phyloP scores from a whole-genome alignment of 2,329 filamentous ascomycete genomes.

The Hymenoscyphus albidus region DNA sequence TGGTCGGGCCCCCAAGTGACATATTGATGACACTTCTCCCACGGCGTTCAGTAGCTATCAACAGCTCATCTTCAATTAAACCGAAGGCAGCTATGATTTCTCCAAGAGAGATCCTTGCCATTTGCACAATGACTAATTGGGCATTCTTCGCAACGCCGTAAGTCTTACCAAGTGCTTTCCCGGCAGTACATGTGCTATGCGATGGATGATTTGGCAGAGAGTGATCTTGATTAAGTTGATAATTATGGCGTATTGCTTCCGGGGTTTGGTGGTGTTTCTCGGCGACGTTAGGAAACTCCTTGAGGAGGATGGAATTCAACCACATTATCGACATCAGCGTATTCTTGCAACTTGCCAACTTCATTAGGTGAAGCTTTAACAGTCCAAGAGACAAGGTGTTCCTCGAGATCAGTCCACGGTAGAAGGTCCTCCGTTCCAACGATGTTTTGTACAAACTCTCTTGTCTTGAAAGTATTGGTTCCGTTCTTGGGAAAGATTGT shows the following conservation, averaged over 20 bases:
- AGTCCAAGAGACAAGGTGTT: constrained; percentile 8
- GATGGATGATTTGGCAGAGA: not conserved
- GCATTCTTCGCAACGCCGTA: not conserved
- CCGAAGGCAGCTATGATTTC: not conserved
- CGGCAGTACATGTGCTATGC: not conserved
- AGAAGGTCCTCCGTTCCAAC: not conserved
- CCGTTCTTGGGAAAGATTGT: constrained; percentile 8
- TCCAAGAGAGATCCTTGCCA: not conserved
- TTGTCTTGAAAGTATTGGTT: not conserved
- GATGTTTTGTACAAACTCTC: not conserved
- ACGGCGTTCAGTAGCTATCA: not conserved
- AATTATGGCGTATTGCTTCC: not conserved
- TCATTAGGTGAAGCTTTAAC: constrained; percentile 4
- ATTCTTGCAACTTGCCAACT: not conserved
- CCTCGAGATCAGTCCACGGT: constrained; percentile 5
- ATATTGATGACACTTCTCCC: not conserved
- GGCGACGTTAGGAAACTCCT: not conserved
- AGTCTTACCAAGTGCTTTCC: not conserved
- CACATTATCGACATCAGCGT: constrained; percentile 4
- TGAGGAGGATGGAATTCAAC: not conserved
- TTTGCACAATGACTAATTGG: not conserved
- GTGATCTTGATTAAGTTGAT: not conserved
- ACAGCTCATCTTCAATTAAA: not conserved
- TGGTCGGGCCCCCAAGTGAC: not conserved
- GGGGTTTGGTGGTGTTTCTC: not conserved